phyloP scores from a whole-genome alignment of 768 basidiomycete genomes.

The Mycena indigotica region DNA sequence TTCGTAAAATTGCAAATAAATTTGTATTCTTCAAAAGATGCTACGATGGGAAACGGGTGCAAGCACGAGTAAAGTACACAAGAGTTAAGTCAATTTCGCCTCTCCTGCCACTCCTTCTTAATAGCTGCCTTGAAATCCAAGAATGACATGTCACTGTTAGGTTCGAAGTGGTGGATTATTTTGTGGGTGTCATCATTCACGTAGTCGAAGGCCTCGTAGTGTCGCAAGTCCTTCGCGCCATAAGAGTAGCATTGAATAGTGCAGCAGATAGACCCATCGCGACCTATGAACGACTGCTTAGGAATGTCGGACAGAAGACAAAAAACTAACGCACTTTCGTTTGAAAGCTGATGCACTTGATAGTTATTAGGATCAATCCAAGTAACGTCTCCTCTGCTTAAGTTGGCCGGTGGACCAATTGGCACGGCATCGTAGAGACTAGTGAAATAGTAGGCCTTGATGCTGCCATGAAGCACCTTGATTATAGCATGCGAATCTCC shows the following conservation, averaged over 20 bases:
- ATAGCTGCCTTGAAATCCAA: not conserved
- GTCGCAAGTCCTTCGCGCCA: not conserved
- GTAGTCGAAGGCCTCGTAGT: conserved; percentile 1
- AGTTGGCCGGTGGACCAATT: conserved; percentile 4
- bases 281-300: not conserved
- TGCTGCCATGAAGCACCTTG: conserved; percentile 27
- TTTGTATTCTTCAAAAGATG: too few relatives aligned
- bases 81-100: too few relatives aligned
- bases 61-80: too few relatives aligned
- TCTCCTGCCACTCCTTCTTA: not conserved
- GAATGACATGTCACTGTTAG: not conserved
- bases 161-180: not conserved
- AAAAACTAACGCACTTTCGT: not conserved
- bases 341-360: conserved; percentile 23
- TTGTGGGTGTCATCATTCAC: not conserved
- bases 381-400: conserved; percentile 21
- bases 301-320: not conserved
- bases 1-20: too few relatives aligned
- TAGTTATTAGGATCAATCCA: conserved; percentile 24
- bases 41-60: too few relatives aligned
- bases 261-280: not conserved
- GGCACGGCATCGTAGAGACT: not conserved
- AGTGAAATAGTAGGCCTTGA: conserved; percentile 4
- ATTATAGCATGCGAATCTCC: conserved; percentile 26
- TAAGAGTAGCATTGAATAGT: not conserved